A percentile compares a stretch with the other conserved stretches of the same genome.
Conservation (phyloP, 1,284 basidiomycete species). For the Ustilago esculenta region DNA sequence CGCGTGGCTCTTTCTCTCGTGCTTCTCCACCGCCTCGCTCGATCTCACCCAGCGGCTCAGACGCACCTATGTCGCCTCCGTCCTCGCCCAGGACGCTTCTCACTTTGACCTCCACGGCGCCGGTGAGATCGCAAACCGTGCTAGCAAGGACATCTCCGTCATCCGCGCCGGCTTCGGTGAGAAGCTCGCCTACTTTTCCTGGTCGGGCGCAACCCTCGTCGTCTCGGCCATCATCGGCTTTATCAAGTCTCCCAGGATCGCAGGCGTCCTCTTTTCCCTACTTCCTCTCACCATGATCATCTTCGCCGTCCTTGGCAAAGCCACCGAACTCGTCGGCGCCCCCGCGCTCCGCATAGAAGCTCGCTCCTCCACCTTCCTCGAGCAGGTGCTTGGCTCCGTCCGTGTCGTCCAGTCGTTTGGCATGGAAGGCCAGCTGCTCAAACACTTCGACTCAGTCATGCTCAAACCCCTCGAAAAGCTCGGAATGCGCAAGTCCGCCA, state of each 20-base stretch:
- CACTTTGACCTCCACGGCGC: slow-evolving; percentile 69
- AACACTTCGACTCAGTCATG: slow-evolving; percentile 65
- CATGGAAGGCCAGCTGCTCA: slow-evolving; percentile 63
- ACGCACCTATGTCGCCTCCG: slow-evolving; percentile 67
- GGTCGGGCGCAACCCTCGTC: slow-evolving; percentile 63
- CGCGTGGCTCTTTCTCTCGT: slow-evolving; percentile 61
- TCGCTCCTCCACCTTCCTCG: slow-evolving; percentile 67
- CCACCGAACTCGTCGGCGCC: slow-evolving; percentile 61
- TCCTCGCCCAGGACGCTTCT: slow-evolving; percentile 68
- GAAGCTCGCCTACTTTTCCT: slow-evolving; percentile 68
- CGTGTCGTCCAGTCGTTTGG: slow-evolving; percentile 69
- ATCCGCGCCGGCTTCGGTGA: slow-evolving; percentile 68
- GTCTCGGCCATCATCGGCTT: slow-evolving; percentile 67
- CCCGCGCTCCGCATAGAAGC: slow-evolving; percentile 66
- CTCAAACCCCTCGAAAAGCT: slow-evolving; percentile 64
- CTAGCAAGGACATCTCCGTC: slow-evolving; percentile 68
- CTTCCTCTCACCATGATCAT: slow-evolving; percentile 66
- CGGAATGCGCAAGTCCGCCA: slow-evolving; percentile 59
- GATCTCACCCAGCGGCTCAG: slow-evolving; percentile 66
- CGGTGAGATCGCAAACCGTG: slow-evolving; percentile 68
- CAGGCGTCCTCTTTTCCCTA: slow-evolving; percentile 68
- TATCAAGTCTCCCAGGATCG: slow-evolving; percentile 65
- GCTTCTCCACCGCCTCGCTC: slow-evolving; percentile 65
- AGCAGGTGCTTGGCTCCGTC: slow-evolving; percentile 68
- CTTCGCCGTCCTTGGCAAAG: slow-evolving; percentile 63